These are phyloP conservation scores for Tulasnella sp. DNA, from an alignment of 768 basidiomycete genomes.

Conservation along the genomic window DNA sequence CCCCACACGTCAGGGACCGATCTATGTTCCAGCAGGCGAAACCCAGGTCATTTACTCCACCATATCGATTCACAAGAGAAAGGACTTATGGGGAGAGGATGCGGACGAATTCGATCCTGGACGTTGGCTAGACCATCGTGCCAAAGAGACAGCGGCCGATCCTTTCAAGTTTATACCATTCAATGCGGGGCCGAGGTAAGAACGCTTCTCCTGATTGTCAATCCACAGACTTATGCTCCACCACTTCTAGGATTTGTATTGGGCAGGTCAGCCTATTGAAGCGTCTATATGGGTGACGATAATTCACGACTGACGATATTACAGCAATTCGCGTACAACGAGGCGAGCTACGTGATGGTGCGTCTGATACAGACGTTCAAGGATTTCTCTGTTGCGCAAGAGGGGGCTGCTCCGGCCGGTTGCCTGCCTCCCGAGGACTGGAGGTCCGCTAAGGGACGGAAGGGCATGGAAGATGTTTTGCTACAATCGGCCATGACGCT, in stretches of 20 bases:
- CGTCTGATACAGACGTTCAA: constrained; percentile 13
- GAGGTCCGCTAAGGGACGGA: constrained; percentile 11
- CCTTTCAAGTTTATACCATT: constrained; percentile 14
- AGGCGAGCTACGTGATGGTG: constrained; percentile 17
- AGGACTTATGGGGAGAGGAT: constrained; percentile 26
- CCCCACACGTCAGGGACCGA: constrained; percentile 9
- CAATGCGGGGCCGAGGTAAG: constrained; percentile 14
- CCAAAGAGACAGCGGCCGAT: neutral
- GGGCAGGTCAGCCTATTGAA: constrained; percentile 15
- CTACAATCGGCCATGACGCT: constrained; percentile 15
- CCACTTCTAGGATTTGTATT: constrained; percentile 7
- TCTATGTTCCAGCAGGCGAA: constrained; percentile 15
- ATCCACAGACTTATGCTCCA: too few species aligned
- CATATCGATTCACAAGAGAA: constrained; percentile 23
- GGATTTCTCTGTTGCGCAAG: constrained; percentile 5
- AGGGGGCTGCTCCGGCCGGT: constrained; percentile 12
- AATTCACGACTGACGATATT: too few species aligned
- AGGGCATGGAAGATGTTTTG: constrained; percentile 12
- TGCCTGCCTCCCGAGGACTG: constrained; percentile 9
- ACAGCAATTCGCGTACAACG: constrained; percentile 18
- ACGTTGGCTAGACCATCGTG: constrained; percentile 23
- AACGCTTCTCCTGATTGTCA: neutral
- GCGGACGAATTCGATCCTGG: constrained; percentile 26
- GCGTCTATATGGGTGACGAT: neutral
- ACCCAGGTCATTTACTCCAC: neutral